Evolutionary conservation across 2,329 filamentous ascomycete species (phyloP), one percentile per base, ranked within the genome.

Genomic region (Xylariaceae sp.): DNA sequence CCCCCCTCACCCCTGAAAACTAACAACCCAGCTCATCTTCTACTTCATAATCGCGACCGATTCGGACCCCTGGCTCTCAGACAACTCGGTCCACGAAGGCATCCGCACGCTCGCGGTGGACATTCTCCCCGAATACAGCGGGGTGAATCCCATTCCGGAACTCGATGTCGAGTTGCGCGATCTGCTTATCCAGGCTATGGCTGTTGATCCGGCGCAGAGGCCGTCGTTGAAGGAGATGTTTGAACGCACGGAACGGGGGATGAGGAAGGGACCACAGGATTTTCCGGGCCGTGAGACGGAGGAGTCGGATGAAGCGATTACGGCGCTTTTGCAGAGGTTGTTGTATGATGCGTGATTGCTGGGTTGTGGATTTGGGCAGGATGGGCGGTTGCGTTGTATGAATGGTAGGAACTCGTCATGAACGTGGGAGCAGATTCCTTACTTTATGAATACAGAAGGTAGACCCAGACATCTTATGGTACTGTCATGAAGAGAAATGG

Each of bases 101-200:
- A 1, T 30, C 23, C 23, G 0, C 3, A 57, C 55, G 2, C 11
- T 34, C 5, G 59, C 59, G 4, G 15, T n/a, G 30, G 47, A 52
- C 2, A 18, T 61, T 3, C 7, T 57, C 11, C 50, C 57, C 9
- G 1, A 1, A 5, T 30, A 30, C n/a, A 1, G 10, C n/a, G 47
- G 35, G 1, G 23, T 8, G 7, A 13, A 41, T 35, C n/a, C 5
- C 2, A 41, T 13, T 8, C 53, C 53, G 1, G 4, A 34, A 2
- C 45, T 61, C 2, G 59, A 61, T 37, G 10, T 34, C 5, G 56
- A 61, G 1, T 23, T 61, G 34, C 56, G 56, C 35, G 4, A n/a
- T 3, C 50, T 61, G 10, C 17, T 61, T 1, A 17, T 10, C 10
- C 53, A 53, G 13, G 23, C 17, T 9, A 11, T 55, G 51, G 35